phyloP scores from a whole-genome alignment of 805 yeast genomes.

The Sugiyamaella americana region DNA sequence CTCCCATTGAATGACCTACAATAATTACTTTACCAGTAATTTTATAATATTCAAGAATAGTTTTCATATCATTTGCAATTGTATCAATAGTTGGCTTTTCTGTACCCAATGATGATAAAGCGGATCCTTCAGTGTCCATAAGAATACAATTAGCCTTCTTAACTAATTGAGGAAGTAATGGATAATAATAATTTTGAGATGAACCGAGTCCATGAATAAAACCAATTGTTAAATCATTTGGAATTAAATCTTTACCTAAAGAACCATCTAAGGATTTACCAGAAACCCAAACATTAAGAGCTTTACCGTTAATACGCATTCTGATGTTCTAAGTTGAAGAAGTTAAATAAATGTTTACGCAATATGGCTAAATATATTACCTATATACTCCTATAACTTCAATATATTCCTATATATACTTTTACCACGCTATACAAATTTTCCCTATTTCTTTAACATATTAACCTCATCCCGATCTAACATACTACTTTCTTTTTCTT shows the following conservation, averaged over 20 bases:
- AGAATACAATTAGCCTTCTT: slow-evolving; percentile 5
- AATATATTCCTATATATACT: no score
- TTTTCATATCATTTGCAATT: slow-evolving; percentile 5
- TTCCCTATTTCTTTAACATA: no score
- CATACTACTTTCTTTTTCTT: no score
- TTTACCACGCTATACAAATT: no score
- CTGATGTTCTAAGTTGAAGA: no score
- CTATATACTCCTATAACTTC: no score
- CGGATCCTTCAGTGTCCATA: slow-evolving; percentile 8
- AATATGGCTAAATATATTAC: no score
- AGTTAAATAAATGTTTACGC: no score
- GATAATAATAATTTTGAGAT: slow-evolving; percentile 6
- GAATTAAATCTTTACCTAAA: background rate
- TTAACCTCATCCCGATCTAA: no score
- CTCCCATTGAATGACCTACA: slow-evolving; percentile 13
- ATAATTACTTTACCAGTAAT: slow-evolving; percentile 1
- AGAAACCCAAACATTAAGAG: slow-evolving; percentile 1
- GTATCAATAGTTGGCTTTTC: slow-evolving; percentile 2
- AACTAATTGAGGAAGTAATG: slow-evolving; percentile 1
- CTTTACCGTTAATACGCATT: slow-evolving; percentile 1
- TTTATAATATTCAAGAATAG: background rate
- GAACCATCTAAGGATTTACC: background rate
- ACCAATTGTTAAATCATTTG: slow-evolving; percentile 1
- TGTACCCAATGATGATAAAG: slow-evolving; percentile 1
- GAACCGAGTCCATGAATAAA: slow-evolving; percentile 11